phyloP scores from a whole-genome alignment of 148 eudicot genomes.

The Heliosperma pusillum region DNA sequence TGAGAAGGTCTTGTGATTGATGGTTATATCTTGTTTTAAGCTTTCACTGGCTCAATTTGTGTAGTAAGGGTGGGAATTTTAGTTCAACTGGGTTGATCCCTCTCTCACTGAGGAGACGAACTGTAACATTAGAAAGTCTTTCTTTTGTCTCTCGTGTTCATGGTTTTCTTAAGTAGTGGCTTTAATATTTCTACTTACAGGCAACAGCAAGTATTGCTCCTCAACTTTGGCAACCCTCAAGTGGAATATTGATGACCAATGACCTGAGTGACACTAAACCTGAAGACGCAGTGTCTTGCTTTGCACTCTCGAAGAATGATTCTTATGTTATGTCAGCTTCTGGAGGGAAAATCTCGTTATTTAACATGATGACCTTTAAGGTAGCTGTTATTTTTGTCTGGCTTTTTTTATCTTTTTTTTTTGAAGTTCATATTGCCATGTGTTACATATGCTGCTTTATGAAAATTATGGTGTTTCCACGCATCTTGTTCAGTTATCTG shows the following conservation, averaged over 20 bases:
- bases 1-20: neutral
- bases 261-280: conserved; percentile 60
- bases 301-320: conserved; percentile 84
- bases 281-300: conserved; percentile 77
- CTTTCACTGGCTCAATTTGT: no score
- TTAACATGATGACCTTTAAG: conserved; percentile 86
- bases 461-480: neutral
- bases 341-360: conserved; percentile 82
- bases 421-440: neutral
- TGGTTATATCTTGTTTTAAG: no score
- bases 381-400: conserved; percentile 21
- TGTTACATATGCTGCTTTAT: neutral
- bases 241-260: conserved; percentile 78
- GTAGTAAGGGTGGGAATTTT: no score
- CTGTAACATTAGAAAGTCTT: no score
- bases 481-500: neutral
- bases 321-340: conserved; percentile 87
- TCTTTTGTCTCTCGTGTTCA: neutral
- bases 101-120: no score
- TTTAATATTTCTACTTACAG: conserved; percentile 29
- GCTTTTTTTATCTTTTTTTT: neutral
- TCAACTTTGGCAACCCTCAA: conserved; percentile 74
- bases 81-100: no score
- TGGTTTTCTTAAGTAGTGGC: neutral
- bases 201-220: conserved; percentile 66